These are phyloP conservation scores for Sanghuangporus weigelae DNA, from an alignment of 1,284 basidiomycete genomes.

Conservation along the genomic window DNA sequence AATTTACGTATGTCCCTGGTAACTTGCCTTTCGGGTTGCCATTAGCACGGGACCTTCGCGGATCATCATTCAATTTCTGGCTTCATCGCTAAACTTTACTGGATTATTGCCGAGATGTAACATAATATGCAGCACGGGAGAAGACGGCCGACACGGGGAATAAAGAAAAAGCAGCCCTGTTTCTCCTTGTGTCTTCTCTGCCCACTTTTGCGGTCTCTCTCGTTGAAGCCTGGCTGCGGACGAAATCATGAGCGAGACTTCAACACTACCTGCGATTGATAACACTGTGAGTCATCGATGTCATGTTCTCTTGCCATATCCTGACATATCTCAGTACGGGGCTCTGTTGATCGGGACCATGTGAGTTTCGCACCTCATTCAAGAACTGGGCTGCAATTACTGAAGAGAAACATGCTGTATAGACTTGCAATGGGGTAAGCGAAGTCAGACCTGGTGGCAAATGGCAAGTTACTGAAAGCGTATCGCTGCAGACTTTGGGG, in stretches of 20 bases:
- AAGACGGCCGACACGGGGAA: not conserved
- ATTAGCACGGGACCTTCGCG: not conserved
- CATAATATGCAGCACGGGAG: not conserved
- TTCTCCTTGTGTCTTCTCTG: not conserved
- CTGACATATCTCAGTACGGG: not conserved
- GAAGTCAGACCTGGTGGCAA: not conserved
- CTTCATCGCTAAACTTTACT: not conserved
- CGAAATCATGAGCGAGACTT: not conserved
- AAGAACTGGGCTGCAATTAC: no score
- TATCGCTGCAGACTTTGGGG: slow-evolving; percentile 9
- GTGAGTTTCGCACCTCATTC: not conserved
- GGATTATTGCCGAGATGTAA: not conserved
- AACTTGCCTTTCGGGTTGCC: not conserved
- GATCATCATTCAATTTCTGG: not conserved
- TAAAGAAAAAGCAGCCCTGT: not conserved
- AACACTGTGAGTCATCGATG: not conserved
- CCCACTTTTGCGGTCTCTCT: not conserved
- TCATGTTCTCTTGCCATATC: not conserved
- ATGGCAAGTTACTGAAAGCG: not conserved
- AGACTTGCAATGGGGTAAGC: not conserved
- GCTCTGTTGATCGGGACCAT: not conserved
- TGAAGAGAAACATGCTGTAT: not conserved
- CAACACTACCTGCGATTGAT: not conserved
- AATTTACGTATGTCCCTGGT: not conserved
- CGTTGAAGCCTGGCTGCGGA: not conserved